A percentile compares a stretch with the other conserved stretches of the same genome.
phyloP scores from a whole-genome alignment of 116 monocot genomes.

The Cymodocea nodosa region DNA sequence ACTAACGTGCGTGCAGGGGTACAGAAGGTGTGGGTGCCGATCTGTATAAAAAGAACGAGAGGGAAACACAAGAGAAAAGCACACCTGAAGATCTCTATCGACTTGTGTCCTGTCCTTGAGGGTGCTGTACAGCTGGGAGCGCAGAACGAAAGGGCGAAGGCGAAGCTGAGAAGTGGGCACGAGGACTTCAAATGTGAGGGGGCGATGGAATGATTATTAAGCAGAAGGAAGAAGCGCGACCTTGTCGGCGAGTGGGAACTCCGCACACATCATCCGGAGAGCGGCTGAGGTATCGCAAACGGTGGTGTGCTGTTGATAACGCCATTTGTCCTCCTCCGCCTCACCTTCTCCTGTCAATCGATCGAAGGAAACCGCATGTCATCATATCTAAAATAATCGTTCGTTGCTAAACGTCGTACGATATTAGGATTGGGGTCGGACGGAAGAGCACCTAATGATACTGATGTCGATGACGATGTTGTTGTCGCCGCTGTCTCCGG shows the following conservation, averaged over 20 bases:
- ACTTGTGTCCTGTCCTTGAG: conserved; percentile 84
- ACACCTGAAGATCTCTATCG: conserved; percentile 84
- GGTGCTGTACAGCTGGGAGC: conserved; percentile 71
- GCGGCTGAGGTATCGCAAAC: conserved; percentile 44
- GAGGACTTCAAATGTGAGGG: neutral
- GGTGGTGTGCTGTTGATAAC: too few relatives aligned
- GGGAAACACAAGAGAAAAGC: neutral
- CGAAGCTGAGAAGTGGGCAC: conserved; percentile 25
- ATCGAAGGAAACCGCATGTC: too few relatives aligned
- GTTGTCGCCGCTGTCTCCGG: too few relatives aligned
- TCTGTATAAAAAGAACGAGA: neutral
- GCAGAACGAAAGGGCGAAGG: conserved; percentile 62
- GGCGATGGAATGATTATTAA: conserved; percentile 28
- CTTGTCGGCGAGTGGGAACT: conserved; percentile 64
- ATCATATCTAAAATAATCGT: too few relatives aligned
- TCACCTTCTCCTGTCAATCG: too few relatives aligned
- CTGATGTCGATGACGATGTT: too few relatives aligned
- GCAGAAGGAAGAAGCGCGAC: conserved; percentile 5
- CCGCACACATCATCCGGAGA: conserved; percentile 64
- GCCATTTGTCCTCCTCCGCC: too few relatives aligned
- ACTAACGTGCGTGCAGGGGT: neutral
- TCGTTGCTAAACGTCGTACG: too few relatives aligned
- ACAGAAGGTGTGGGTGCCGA: neutral
- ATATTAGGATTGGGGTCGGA: too few relatives aligned
- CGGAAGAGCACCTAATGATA: too few relatives aligned